phyloP scores from a whole-genome alignment of 192 early-diverging fungal species.

The Umbelopsis sp. region DNA sequence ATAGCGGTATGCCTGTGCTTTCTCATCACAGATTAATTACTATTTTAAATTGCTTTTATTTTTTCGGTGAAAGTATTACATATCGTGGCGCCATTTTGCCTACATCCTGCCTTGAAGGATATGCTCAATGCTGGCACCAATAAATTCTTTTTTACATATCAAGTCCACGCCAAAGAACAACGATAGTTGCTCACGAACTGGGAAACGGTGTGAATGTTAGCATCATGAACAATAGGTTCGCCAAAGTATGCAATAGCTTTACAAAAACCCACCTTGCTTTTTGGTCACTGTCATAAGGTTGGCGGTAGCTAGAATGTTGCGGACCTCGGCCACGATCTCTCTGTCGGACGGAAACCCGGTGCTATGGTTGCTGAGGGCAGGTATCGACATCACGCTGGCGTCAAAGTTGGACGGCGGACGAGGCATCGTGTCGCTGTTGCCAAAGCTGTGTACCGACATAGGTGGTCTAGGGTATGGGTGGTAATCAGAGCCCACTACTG shows the following conservation, averaged over 20 bases:
- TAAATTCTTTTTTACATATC: constrained; percentile 63
- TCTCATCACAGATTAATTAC: too few relatives aligned
- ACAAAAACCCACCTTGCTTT: constrained; percentile 49
- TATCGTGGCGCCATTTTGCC: neutral
- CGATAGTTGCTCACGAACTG: constrained; percentile 66
- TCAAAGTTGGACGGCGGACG: neutral
- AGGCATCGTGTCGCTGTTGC: neutral
- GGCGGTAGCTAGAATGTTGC: constrained; percentile 60
- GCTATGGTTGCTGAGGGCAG: constrained; percentile 1
- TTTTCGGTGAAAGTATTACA: too few relatives aligned
- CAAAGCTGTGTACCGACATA: constrained; percentile 6
- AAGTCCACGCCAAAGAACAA: constrained; percentile 69
- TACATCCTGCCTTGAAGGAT: constrained; percentile 23
- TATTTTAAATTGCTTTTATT: too few relatives aligned
- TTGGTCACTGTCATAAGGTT: constrained; percentile 74
- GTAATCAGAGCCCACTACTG: constrained; percentile 2
- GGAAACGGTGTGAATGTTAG: neutral
- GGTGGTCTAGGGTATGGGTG: neutral
- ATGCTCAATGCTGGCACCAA: constrained; percentile 63
- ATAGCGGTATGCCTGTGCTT: too few relatives aligned
- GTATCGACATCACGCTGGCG: neutral
- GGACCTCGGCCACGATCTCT: constrained; percentile 65
- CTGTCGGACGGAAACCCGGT: constrained; percentile 28
- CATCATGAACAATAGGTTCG: neutral
- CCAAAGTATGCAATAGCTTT: neutral